Evolutionary conservation across 306 rosid genomes (phyloP).

Genomic region (Vigna radiata): DNA sequence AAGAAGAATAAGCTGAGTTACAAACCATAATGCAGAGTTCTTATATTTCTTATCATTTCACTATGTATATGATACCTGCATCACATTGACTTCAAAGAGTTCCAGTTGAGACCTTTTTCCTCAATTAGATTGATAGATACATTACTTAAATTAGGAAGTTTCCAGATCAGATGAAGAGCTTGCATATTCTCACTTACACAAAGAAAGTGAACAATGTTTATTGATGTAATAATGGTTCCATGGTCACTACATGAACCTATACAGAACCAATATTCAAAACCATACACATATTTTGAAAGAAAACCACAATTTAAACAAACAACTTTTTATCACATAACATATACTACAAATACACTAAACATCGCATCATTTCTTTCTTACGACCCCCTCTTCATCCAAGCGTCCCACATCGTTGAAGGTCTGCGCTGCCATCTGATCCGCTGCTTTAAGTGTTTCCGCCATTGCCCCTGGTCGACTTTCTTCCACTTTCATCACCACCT

Average conservation of each 20-base stretch:
- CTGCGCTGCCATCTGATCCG: constrained; percentile 73
- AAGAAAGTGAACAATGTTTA: not conserved
- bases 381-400: constrained; percentile 52
- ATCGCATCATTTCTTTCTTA: constrained; percentile 15
- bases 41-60: no score
- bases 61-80: no score
- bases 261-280: constrained; percentile 10
- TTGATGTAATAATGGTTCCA: constrained; percentile 1
- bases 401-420: constrained; percentile 72
- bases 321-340: not conserved
- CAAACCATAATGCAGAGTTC: no score
- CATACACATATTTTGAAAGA: not conserved
- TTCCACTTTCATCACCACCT: constrained; percentile 43
- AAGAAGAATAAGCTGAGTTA: no score
- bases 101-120: no score
- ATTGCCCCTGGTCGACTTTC: constrained; percentile 57
- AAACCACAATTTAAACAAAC: not conserved
- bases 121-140: no score
- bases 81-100: no score
- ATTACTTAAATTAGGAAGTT: no score
- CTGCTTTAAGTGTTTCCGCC: constrained; percentile 50
- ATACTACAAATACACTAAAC: not conserved
- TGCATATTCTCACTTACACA: not conserved
- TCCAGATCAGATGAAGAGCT: not conserved
- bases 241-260: not conserved